phyloP scores from a whole-genome alignment of 441 rosid genomes.

The Erodium texanum region DNA sequence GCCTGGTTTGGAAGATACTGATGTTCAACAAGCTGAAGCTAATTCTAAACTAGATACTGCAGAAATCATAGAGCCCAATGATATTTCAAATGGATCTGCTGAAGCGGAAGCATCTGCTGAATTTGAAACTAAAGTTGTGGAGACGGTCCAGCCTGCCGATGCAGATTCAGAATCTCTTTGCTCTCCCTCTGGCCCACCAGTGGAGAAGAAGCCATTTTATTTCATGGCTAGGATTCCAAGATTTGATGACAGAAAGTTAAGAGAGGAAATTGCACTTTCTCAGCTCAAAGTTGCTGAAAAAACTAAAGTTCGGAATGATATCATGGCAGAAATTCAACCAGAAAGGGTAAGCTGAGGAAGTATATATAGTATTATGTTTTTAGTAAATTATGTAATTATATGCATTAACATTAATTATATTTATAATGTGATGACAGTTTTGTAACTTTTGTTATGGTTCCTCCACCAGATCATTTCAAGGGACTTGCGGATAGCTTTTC shows the following conservation, averaged over 20 bases:
- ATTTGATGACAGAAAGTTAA: neutral
- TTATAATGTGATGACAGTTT: neutral
- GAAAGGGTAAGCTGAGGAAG: constrained; percentile 34
- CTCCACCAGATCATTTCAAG: constrained; percentile 42
- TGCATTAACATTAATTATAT: neutral
- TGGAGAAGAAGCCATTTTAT: constrained; percentile 3
- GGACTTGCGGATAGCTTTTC: constrained; percentile 30
- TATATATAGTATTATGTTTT: constrained; percentile 7
- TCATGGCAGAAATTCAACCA: constrained; percentile 42
- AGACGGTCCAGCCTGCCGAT: neutral
- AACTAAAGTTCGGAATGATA: constrained; percentile 45
- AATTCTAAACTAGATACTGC: neutral
- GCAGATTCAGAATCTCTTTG: neutral
- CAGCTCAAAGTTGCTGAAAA: neutral
- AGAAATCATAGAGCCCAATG: neutral
- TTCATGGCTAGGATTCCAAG: neutral
- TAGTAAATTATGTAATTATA: constrained; percentile 2
- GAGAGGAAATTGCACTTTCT: neutral
- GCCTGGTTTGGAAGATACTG: neutral
- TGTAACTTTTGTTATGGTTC: constrained; percentile 18
- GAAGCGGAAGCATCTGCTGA: neutral
- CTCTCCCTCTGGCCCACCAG: constrained; percentile 1
- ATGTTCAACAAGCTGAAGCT: neutral
- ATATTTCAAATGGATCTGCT: too few relatives aligned
- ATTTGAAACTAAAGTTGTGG: neutral